Base-by-base conservation (phyloP, 2,329 filamentous ascomycete genomes). In the Xylaria sp. region DNA sequence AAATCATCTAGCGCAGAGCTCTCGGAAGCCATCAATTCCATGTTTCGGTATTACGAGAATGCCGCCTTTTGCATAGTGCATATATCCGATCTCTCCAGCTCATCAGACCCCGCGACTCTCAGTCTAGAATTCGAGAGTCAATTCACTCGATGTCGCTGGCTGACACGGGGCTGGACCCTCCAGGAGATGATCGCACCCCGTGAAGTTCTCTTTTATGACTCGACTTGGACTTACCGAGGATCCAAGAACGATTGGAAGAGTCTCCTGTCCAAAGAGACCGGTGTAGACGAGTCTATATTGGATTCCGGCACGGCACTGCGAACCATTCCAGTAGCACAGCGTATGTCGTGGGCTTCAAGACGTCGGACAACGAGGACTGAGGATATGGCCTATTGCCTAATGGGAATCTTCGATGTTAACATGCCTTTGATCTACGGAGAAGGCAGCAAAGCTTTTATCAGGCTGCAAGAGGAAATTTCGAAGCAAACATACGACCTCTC, bases 1-100 rank as follows among this genome's bases (percentile, higher is more conserved):
- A 62, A 58, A 21, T 47, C 47, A 15, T 56, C 51, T n/a, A 62
- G 60, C 31, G 53, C 60, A 5, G 60, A 62, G 35, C 59, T 61
- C 25, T 61, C 53, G 15, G 59, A 61, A 37, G 57, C 57, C 2
- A 60, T 59, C 38, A 59, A 60, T n/a, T 60, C 57, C 19, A 60
- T 60, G 57, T 61, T 55, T 25, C 51, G 7, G 7, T 61, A 52
- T 4, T 61, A 61, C 17, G 35, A 51, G 21, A n/a, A 61, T 12
- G 23, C 59, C 1, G 53, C 46, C 4, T 56, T 61, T 37, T 61
- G 59, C 17, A 46, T 61, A 45, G 45, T 47, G 7, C 31, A 51
- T 9, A 50, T 61, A 19, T 51, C 52, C n/a, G 59, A 61, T 28
- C 40, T 61, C 6, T 28, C 58, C 17, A 7, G 11, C n/a, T 4